Percentiles rank a stretch among this genome's conserved stretches.
Conservation (phyloP, 768 basidiomycete genomes). For the Tephrocybe sp. region DNA sequence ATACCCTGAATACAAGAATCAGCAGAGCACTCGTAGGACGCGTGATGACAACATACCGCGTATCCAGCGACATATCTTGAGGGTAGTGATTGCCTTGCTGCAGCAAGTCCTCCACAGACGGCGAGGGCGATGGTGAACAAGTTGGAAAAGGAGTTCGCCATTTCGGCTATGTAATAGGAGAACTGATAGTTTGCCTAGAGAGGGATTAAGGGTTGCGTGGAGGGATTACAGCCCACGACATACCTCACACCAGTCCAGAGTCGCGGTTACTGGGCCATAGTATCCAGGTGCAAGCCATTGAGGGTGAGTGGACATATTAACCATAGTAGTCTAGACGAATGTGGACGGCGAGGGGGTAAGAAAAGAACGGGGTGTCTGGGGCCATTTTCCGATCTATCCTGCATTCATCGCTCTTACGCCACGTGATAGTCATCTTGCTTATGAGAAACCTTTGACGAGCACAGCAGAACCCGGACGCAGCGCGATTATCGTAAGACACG, state of each 20-base stretch:
- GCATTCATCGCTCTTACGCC: background rate
- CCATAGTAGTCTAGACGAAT: conserved; percentile 22
- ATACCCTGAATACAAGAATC: conserved; percentile 48
- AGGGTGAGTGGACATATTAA: conserved; percentile 34
- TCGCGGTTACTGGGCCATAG: conserved; percentile 69
- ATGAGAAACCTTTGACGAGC: conserved; percentile 8
- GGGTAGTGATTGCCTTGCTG: conserved; percentile 36
- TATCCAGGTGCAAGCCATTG: conserved; percentile 40
- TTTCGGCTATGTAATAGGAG: conserved; percentile 75
- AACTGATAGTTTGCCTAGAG: conserved; percentile 74
- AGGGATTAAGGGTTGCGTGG: background rate
- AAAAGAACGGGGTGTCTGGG: background rate
- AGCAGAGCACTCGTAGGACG: background rate
- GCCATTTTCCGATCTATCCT: background rate
- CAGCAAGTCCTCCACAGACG: conserved; percentile 43
- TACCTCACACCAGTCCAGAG: conserved; percentile 77
- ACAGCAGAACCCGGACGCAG: background rate
- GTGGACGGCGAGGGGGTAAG: background rate
- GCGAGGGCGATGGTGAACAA: conserved; percentile 57
- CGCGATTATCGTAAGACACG: background rate
- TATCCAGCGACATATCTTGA: conserved; percentile 43
- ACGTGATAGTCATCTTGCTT: conserved; percentile 13
- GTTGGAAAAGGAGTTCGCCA: conserved; percentile 75
- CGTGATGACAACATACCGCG: conserved; percentile 27
- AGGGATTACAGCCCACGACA: background rate